Conservation (phyloP, 768 basidiomycete species). For the Heimioporus sp. region DNA sequence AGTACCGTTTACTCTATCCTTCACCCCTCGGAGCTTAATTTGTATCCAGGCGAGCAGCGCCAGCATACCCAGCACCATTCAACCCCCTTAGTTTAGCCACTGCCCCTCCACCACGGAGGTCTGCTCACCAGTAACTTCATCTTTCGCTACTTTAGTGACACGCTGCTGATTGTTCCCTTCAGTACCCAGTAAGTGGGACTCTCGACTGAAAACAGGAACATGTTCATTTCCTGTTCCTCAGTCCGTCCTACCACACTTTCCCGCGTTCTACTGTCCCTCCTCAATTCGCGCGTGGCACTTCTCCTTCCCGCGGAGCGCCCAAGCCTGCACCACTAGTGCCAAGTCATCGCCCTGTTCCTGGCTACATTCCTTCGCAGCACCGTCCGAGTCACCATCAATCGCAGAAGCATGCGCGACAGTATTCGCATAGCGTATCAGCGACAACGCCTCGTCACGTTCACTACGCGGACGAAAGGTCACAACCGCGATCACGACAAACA, state of each 20-base stretch:
- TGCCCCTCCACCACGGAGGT: constrained; percentile 13
- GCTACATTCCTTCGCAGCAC: constrained; percentile 1
- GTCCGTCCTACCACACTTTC: constrained; percentile 26
- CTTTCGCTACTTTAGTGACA: neutral
- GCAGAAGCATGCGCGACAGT: neutral
- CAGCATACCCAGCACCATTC: constrained; percentile 17
- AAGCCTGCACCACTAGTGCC: constrained; percentile 5
- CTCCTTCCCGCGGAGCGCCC: neutral
- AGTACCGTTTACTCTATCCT: neutral
- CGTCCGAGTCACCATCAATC: constrained; percentile 2
- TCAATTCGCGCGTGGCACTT: neutral
- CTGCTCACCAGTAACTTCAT: constrained; percentile 20
- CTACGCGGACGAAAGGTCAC: constrained; percentile 16
- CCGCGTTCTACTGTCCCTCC: constrained; percentile 19
- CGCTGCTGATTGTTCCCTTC: constrained; percentile 4
- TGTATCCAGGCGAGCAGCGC: constrained; percentile 14
- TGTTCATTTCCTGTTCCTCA: constrained; percentile 15
- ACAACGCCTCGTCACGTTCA: constrained; percentile 25
- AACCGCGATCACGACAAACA: constrained; percentile 8
- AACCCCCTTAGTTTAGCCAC: constrained; percentile 17
- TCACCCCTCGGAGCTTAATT: neutral
- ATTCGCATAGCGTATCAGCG: constrained; percentile 13
- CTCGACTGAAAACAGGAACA: constrained; percentile 3
- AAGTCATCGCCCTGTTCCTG: constrained; percentile 4
- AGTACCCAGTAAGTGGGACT: constrained; percentile 27